Evolutionary conservation across 352 stramenopile genomes (phyloP).

Genomic region (Nothophytophthora sp.): DNA sequence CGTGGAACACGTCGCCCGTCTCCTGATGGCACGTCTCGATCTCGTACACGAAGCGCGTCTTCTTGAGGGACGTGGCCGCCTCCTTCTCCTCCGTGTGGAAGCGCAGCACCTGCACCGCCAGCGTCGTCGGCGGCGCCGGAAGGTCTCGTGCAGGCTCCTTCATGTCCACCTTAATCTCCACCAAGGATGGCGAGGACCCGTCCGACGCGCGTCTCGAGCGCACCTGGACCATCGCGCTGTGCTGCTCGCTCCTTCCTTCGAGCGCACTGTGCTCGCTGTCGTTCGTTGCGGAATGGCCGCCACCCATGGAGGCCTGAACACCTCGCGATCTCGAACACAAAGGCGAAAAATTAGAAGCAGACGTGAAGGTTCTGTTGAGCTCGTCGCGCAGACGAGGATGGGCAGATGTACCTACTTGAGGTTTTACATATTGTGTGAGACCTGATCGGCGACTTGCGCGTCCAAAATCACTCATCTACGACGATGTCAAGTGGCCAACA

Average conservation of each 20-base stretch:
- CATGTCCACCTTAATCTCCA: slow-evolving; percentile 21
- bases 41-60: slow-evolving; percentile 73
- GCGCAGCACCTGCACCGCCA: slow-evolving; percentile 59
- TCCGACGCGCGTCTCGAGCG: slow-evolving; percentile 8
- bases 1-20: slow-evolving; percentile 56
- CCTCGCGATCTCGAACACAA: too few relatives aligned
- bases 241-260: background rate
- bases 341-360: too few relatives aligned
- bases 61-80: slow-evolving; percentile 43
- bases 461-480: too few relatives aligned
- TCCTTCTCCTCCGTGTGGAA: slow-evolving; percentile 62
- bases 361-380: background rate
- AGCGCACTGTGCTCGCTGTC: slow-evolving; percentile 6
- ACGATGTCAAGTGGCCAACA: too few relatives aligned
- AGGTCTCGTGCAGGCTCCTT: slow-evolving; percentile 11
- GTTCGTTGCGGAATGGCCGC: slow-evolving; percentile 17
- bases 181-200: slow-evolving; percentile 12
- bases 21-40: slow-evolving; percentile 70
- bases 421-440: background rate
- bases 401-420: background rate
- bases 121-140: slow-evolving; percentile 10
- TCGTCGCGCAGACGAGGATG: background rate
- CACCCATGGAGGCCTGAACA: too few relatives aligned
- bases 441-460: too few relatives aligned
- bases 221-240: slow-evolving; percentile 19